Percentiles rank a stretch among this genome's conserved stretches.
These are phyloP conservation scores for Cladophialophora carrionii DNA, from an alignment of 2,329 filamentous ascomycete species.

Conservation along the genomic window DNA sequence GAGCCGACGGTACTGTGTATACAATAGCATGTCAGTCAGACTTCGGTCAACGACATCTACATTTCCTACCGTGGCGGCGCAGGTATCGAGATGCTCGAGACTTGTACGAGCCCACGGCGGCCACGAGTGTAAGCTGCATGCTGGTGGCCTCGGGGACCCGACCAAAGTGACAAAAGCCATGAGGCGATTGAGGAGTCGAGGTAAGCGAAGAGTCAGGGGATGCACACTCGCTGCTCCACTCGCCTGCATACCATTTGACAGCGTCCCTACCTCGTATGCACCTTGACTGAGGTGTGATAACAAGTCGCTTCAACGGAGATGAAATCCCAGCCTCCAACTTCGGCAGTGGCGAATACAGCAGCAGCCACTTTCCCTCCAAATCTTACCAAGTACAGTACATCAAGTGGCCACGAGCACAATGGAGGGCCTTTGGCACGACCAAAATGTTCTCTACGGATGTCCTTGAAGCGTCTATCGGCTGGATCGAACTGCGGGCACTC, in stretches of 20 bases:
- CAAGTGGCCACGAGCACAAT: too few relatives aligned
- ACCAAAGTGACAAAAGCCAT: not conserved
- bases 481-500: not conserved
- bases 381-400: too few relatives aligned
- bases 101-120: not conserved
- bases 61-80: not conserved
- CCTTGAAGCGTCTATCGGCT: not conserved
- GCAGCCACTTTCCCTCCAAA: not conserved
- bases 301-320: not conserved
- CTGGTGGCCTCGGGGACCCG: not conserved
- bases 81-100: not conserved
- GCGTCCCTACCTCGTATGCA: not conserved
- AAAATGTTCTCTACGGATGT: not conserved
- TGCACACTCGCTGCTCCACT: not conserved
- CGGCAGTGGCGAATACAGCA: not conserved
- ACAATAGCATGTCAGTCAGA: not conserved
- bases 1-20: too few relatives aligned
- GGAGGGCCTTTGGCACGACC: not conserved
- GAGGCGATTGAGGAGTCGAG: conserved; percentile 6
- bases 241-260: not conserved
- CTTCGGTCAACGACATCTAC: not conserved
- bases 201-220: conserved; percentile 12
- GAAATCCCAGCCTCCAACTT: not conserved
- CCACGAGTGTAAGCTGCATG: not conserved
- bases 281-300: not conserved